A percentile compares a stretch with the other conserved stretches of the same genome.
Evolutionary conservation across 352 stramenopile species (phyloP).

Genomic region (Phytophthora fragariaefolia): DNA sequence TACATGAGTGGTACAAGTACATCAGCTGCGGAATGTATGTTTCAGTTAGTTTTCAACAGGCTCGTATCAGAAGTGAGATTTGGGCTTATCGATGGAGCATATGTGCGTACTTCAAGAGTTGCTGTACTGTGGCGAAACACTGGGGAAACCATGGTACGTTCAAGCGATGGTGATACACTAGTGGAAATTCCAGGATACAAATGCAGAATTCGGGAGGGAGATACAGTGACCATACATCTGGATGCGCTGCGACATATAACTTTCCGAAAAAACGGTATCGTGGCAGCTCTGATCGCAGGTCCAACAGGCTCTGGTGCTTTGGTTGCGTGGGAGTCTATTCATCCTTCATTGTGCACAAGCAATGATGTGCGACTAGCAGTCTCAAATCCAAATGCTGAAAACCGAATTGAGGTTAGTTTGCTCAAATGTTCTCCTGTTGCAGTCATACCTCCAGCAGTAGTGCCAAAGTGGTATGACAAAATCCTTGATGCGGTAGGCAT

Average conservation of each 20-base stretch:
- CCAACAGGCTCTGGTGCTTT: conserved; percentile 28
- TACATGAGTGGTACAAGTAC: conserved; percentile 24
- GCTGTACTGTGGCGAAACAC: conserved; percentile 36
- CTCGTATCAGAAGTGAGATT: conserved; percentile 33
- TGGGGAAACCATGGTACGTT: conserved; percentile 24
- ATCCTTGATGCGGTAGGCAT: conserved; percentile 59
- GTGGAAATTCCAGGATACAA: conserved; percentile 26
- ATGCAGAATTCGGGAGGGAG: conserved; percentile 41
- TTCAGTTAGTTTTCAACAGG: conserved; percentile 33
- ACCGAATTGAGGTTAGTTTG: conserved; percentile 26
- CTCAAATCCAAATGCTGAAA: conserved; percentile 33
- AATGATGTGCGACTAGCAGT: conserved; percentile 31
- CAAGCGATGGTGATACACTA: conserved; percentile 3
- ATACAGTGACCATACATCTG: conserved; percentile 51
- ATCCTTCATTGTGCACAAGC: conserved; percentile 2
- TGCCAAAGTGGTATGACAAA: conserved; percentile 69
- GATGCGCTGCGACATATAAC: conserved; percentile 42
- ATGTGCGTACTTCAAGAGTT: not conserved
- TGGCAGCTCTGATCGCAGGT: conserved; percentile 27
- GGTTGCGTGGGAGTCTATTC: conserved; percentile 28
- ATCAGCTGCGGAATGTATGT: conserved; percentile 27
- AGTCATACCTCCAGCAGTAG: conserved; percentile 34
- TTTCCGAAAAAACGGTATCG: conserved; percentile 52
- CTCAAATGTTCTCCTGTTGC: conserved; percentile 47
- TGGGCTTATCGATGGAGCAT: conserved; percentile 28